phyloP scores from a whole-genome alignment of 768 basidiomycete species.

The Amanita rimosa region DNA sequence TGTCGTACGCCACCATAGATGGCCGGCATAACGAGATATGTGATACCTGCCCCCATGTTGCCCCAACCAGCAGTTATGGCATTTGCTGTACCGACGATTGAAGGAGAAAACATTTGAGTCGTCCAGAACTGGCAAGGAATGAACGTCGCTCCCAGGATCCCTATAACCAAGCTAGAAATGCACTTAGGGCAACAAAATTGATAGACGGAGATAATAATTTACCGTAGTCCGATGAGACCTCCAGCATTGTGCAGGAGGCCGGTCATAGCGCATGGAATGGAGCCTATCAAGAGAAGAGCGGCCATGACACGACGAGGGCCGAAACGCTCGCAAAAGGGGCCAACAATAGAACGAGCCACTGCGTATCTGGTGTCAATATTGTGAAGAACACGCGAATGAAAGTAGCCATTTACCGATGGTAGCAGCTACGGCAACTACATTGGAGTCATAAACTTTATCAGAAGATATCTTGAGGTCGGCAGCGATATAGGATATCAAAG shows the following conservation, averaged over 20 bases:
- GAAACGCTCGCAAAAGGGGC: constrained; percentile 39
- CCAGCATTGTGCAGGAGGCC: constrained; percentile 31
- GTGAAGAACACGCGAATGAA: background rate
- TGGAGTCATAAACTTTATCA: background rate
- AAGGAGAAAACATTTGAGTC: constrained; percentile 47
- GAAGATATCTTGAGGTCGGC: background rate
- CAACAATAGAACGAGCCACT: constrained; percentile 32
- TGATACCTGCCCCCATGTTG: constrained; percentile 15
- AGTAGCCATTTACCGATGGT: background rate
- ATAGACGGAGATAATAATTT: background rate
- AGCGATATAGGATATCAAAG: constrained; percentile 1
- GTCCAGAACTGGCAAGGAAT: constrained; percentile 55
- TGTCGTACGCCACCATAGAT: background rate
- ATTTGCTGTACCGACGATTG: constrained; percentile 31
- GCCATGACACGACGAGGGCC: constrained; percentile 50
- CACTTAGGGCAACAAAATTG: constrained; percentile 12
- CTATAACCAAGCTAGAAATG: constrained; percentile 43
- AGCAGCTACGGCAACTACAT: constrained; percentile 2
- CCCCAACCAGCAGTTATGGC: constrained; percentile 50
- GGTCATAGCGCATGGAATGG: constrained; percentile 48
- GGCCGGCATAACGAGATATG: constrained; percentile 1
- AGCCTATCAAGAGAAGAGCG: constrained; percentile 36
- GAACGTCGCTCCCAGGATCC: constrained; percentile 49
- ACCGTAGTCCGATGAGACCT: constrained; percentile 11
- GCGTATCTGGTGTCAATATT: constrained; percentile 10